Base-by-base conservation (phyloP, 148 eudicot genomes). In the Fallopia convolvulus region DNA sequence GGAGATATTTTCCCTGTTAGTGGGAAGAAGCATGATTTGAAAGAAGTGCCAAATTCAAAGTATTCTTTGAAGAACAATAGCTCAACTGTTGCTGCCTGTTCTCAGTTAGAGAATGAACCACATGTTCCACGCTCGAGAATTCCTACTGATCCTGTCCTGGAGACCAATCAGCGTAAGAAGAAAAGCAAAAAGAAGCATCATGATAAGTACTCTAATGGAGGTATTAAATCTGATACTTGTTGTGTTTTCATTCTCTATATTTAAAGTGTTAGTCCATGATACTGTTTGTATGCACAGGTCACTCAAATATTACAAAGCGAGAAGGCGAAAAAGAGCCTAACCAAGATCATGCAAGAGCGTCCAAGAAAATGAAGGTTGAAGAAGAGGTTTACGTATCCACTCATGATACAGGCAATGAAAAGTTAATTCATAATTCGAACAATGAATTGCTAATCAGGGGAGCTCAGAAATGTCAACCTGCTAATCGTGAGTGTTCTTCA, bases 311-410 rank as follows among this genome's bases (percentile, higher is more conserved):
- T 53, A 70, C 82, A 79, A 88, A 87, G 80, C 82, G 79, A 66
- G 86, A 82, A 79, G 80, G 86, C 75, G 90, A 81, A 81, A 82
- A 88, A 78, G 90, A 85, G 72, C 75, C 77, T 55, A 85, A 85
- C 80, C 83, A 83, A 76, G 92, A 88, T 61, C 33, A 48, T 79
- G 58, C 89, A 79, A 89, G 83, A 83, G 72, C 79, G 76, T 87
- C 93, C 61, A 94, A 92, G 83, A 92, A 87, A 80, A 78, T 78
- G 46, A 92, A 90, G 84, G 78, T 81, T 46, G 85, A 75, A 53
- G 86, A 87, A 76, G 88, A 81, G 60, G 83, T 80, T 79, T 12
- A 79, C 83, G 76, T 60, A 52, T 77, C 87, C 77, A 83, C 84
- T 48, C 81, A 74, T 65, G 86, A 82, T 70, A 85, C 75, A 56